Evolutionary conservation across 352 stramenopile species (phyloP), one percentile per base, ranked within the genome.

Genomic region (Peronospora belbahrii): DNA sequence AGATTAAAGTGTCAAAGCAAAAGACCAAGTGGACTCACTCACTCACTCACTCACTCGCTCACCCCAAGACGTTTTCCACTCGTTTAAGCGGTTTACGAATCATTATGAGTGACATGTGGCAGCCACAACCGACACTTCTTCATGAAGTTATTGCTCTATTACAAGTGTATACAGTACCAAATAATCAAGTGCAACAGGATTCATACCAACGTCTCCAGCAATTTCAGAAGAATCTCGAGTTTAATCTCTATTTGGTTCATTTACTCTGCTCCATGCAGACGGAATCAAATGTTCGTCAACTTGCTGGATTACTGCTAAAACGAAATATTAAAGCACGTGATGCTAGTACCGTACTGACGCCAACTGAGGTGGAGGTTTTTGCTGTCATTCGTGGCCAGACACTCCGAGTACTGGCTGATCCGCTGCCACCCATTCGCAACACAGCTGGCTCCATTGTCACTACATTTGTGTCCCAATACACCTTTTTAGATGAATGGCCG

Each of bases 221-320:
- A 58, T 89, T 89, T 65, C 76, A 90, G 61, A 68, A 89, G 53
- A 83, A 94, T 60, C 78, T 89, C 35, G 78, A 94, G 67, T 94
- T 94, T 58, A 88, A 91, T 37, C 64, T 92, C 22, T 94, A 94
- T 58, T 72, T 94, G 36, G 74, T 89, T 31, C 80, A 94, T 48
- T 34, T 94, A 44, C 74, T 94, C 36, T 91, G 74, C 62, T 65
- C 67, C 4, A 10, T 56, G 13, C 70, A 89, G 24, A 38, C 57
- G 31, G 70, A 91, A 35, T 54, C 61, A 17, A 77, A 75, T 42
- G 72, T 91, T 41, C 82, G 82, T 5, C 75, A 94, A 56, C 55
- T 91, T 43, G 82, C 82, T 0, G 82, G 82, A 0, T 52, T 94
- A 38, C 46, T 94, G 42, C 79, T 94, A 46, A 94, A 94, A 65